A percentile compares a stretch with the other conserved stretches of the same genome.
These are phyloP conservation scores for Sclerotinia glacialis DNA, from an alignment of 2,329 filamentous ascomycete genomes.

Conservation along the genomic window DNA sequence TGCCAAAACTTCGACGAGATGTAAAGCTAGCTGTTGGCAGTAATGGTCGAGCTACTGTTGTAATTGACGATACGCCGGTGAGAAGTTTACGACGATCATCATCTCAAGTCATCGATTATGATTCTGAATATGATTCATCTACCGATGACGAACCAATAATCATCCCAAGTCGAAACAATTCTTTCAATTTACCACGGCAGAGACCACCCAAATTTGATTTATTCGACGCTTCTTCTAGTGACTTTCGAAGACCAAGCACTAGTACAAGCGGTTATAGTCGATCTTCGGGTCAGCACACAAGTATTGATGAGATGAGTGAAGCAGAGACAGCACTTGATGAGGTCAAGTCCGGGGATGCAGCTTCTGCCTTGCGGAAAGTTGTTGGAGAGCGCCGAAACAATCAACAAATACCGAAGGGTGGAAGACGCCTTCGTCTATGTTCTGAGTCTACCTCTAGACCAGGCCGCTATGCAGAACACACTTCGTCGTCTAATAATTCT, in stretches of 20 bases:
- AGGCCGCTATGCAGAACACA: slow-evolving; percentile 30
- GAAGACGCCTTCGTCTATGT: slow-evolving; percentile 31
- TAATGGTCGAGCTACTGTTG: slow-evolving; percentile 48
- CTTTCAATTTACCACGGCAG: slow-evolving; percentile 44
- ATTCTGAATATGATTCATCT: slow-evolving; percentile 51
- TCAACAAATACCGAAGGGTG: slow-evolving; percentile 29
- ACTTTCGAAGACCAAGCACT: slow-evolving; percentile 29
- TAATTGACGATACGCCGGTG: slow-evolving; percentile 31
- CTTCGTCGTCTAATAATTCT: slow-evolving; percentile 49
- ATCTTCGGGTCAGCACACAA: slow-evolving; percentile 36
- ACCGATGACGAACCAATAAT: slow-evolving; percentile 64
- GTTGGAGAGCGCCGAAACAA: slow-evolving; percentile 36
- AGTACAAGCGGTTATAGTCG: slow-evolving; percentile 35
- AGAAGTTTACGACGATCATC: slow-evolving; percentile 28
- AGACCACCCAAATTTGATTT: slow-evolving; percentile 29
- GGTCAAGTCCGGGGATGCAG: slow-evolving; percentile 52
- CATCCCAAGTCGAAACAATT: slow-evolving; percentile 59
- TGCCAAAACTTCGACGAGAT: slow-evolving; percentile 48
- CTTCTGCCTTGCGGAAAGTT: slow-evolving; percentile 59
- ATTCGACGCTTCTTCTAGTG: slow-evolving; percentile 31
- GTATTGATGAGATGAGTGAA: slow-evolving; percentile 50
- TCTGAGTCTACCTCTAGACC: slow-evolving; percentile 28
- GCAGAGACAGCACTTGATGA: slow-evolving; percentile 55
- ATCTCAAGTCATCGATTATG: slow-evolving; percentile 41
- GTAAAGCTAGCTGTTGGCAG: slow-evolving; percentile 63